Conservation (phyloP, 192 early-diverging fungal species). For the Coemansia sp. region DNA sequence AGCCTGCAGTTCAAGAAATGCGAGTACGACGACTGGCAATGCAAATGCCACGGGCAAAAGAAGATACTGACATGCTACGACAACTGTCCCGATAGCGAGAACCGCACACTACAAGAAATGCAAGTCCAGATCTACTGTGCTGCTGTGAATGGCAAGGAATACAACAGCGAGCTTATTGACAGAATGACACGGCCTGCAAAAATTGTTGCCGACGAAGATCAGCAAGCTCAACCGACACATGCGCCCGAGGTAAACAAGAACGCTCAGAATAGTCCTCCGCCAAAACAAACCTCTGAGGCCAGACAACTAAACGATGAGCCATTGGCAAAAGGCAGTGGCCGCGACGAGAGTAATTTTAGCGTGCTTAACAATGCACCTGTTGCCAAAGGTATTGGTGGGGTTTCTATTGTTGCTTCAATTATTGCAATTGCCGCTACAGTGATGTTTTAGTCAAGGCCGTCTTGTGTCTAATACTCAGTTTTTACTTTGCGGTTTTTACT, state of each 20-base stretch:
- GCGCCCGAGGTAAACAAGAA: constrained; percentile 4
- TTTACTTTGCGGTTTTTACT: too few relatives aligned
- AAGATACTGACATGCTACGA: constrained; percentile 55
- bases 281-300: constrained; percentile 8
- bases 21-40: constrained; percentile 52
- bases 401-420: not conserved
- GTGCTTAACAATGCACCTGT: constrained; percentile 21
- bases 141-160: constrained; percentile 39
- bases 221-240: constrained; percentile 8
- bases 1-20: constrained; percentile 39
- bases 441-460: not conserved
- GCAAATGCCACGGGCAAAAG: constrained; percentile 53
- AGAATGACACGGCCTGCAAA: constrained; percentile 46
- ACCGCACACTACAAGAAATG: constrained; percentile 55
- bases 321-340: constrained; percentile 8
- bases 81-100: constrained; percentile 54
- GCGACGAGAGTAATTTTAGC: constrained; percentile 21
- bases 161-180: constrained; percentile 44
- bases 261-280: constrained; percentile 7
- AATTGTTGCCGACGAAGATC: constrained; percentile 26
- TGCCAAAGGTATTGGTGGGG: not conserved
- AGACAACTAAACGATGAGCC: constrained; percentile 7
- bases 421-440: not conserved
- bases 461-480: too few relatives aligned
- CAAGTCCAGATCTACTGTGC: constrained; percentile 53